Base-by-base conservation (phyloP, 1,284 basidiomycete genomes). In the Takashimella tepidaria region DNA sequence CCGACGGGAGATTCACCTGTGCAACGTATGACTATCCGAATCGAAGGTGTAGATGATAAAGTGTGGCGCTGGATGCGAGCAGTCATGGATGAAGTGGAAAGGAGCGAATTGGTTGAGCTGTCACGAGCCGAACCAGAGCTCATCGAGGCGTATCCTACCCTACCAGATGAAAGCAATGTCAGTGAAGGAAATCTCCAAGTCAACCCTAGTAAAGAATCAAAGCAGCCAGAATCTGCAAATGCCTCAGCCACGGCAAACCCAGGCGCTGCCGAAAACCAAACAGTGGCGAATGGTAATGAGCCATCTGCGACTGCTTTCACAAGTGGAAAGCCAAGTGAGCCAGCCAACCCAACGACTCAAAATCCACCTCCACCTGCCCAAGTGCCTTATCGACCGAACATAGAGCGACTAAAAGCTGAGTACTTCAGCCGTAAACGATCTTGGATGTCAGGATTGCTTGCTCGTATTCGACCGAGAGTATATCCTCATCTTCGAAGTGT, bases 1-100 rank as follows among this genome's bases (percentile, higher is more conserved):
- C 66, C 68, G 2, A 11, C 42, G 1, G n/a, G n/a, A n/a, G 56
- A 62, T 3, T 66, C 65, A 1, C 16, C 49, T 6, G 53, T 72
- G 2, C 60, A 65, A 27, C 63, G 69, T 3, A 53, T 69, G 26
- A 71, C 72, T 0, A 67, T 73, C 31, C 56, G 68, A 10, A 53
- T 73, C 6, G 50, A 47, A 2, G 68, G 58, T 5, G 47, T 73
- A 4, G 54, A 61, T 8, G 70, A 73, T 49, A 44, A 49, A 0
- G 51, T 59, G 0, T 73, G 72, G 72, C 24, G 44, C 13, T 62
- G 57, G 40, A 62, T 73, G 46, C 67, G 64, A 54, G 47, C 23
- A 1, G 56, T 73, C 4, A 55, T 63, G 22, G 58, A 58, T 5
- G 50, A 59, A 2, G 64, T 68, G 2, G 67, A 69, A 43, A 27